Conservation (phyloP, 148 eudicot species). For the Cornus florida region DNA sequence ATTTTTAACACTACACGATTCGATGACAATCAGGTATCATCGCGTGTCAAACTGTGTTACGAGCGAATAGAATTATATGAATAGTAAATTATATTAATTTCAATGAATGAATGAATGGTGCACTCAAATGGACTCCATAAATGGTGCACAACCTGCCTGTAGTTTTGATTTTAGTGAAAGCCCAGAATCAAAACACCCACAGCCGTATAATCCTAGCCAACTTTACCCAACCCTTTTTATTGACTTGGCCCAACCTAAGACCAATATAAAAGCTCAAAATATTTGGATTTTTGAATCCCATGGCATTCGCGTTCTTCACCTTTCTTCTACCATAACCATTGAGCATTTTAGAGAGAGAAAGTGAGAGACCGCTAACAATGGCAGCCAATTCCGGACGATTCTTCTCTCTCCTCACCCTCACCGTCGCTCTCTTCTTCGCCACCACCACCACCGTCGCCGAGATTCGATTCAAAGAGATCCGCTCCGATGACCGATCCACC, state of each 20-base stretch:
- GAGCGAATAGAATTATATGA: too few species aligned
- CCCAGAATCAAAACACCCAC: not conserved
- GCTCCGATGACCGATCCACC: constrained; percentile 41
- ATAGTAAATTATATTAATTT: too few species aligned
- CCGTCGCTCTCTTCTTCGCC: constrained; percentile 10
- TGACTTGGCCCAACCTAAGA: not conserved
- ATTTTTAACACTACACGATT: too few species aligned
- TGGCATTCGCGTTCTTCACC: not conserved
- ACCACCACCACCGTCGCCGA: constrained; percentile 21
- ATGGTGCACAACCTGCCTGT: too few species aligned
- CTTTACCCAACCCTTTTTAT: not conserved
- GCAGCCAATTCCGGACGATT: constrained; percentile 2
- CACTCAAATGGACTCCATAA: too few species aligned
- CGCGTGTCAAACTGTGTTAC: too few species aligned
- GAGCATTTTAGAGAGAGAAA: not conserved
- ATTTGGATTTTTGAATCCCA: too few species aligned
- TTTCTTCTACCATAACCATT: not conserved
- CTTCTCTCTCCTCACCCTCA: constrained; percentile 10
- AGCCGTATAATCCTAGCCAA: not conserved
- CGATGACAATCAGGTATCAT: too few species aligned
- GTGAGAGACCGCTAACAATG: constrained; percentile 8
- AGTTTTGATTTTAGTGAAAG: too few species aligned
- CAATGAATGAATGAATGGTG: too few species aligned
- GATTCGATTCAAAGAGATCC: constrained; percentile 38
- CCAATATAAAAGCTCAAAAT: too few species aligned